A percentile compares a stretch with the other conserved stretches of the same genome.
Conservation (phyloP, 225 moss, liverwort and hornwort genomes). For the Bryoerythrophyllum caledonicum region DNA sequence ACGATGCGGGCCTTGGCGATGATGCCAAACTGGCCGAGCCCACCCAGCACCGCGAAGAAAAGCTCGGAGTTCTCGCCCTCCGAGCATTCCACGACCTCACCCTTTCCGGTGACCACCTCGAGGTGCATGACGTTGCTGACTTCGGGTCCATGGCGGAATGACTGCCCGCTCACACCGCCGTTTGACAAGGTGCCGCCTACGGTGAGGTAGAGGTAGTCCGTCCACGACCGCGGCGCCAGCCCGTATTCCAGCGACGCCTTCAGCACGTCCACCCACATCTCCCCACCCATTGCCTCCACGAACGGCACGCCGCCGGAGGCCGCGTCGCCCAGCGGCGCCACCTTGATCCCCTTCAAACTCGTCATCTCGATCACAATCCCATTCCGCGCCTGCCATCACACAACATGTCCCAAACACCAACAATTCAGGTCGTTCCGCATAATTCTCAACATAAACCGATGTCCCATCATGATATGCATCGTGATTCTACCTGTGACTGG, state of each 20-base stretch:
- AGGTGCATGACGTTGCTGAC: slow-evolving; percentile 77
- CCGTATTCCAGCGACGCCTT: slow-evolving; percentile 52
- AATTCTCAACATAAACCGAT: background rate
- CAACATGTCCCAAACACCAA: too few species aligned
- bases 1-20: slow-evolving; percentile 76
- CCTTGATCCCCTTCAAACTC: slow-evolving; percentile 33
- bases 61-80: slow-evolving; percentile 41
- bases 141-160: slow-evolving; percentile 83
- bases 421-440: too few species aligned
- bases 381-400: slow-evolving; percentile 32
- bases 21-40: slow-evolving; percentile 89
- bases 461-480: background rate
- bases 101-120: slow-evolving; percentile 68
- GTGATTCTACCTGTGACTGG: slow-evolving; percentile 44
- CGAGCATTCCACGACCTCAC: slow-evolving; percentile 64
- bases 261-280: slow-evolving; percentile 82
- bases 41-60: slow-evolving; percentile 76
- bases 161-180: slow-evolving; percentile 90
- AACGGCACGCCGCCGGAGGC: slow-evolving; percentile 38
- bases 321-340: slow-evolving; percentile 37
- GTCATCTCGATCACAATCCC: slow-evolving; percentile 55
- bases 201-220: slow-evolving; percentile 83
- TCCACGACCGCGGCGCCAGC: slow-evolving; percentile 77
- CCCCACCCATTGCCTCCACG: slow-evolving; percentile 76
- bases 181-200: slow-evolving; percentile 94